Evolutionary conservation across 2,329 filamentous ascomycete species (phyloP).

Genomic region (Talaromyces sp.): DNA sequence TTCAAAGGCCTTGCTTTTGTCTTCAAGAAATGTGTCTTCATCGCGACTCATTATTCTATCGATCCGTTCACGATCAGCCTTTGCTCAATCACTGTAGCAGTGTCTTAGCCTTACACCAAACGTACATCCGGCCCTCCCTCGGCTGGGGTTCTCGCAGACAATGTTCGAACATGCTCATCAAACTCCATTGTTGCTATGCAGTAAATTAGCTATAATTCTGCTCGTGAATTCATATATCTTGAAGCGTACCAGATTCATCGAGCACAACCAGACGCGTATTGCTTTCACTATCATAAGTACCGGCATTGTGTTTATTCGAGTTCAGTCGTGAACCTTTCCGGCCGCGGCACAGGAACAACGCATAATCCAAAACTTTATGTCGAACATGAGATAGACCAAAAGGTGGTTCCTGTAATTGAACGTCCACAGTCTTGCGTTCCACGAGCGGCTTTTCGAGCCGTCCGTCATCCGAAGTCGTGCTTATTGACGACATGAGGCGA

Average conservation of each 20-base stretch:
- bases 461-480: constrained; percentile 5
- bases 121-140: constrained; percentile 12
- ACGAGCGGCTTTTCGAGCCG: background rate
- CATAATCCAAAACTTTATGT: constrained; percentile 15
- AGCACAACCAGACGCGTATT: constrained; percentile 9
- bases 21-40: constrained; percentile 15
- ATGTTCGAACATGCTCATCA: constrained; percentile 11
- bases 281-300: background rate
- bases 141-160: constrained; percentile 6
- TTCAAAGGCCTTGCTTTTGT: background rate
- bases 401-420: background rate
- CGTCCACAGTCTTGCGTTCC: background rate
- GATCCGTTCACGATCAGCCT: background rate
- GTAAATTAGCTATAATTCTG: background rate
- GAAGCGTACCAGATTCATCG: constrained; percentile 13
- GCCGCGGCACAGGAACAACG: constrained; percentile 22
- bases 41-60: constrained; percentile 14
- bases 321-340: constrained; percentile 12
- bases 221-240: background rate
- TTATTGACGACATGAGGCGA: constrained; percentile 5
- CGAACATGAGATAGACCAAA: background rate
- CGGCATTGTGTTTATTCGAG: background rate
- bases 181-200: constrained; percentile 16
- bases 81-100: background rate
- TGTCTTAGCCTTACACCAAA: constrained; percentile 11